Conservation (phyloP, 192 early-diverging fungal genomes). For the Umbelopsis sp. region DNA sequence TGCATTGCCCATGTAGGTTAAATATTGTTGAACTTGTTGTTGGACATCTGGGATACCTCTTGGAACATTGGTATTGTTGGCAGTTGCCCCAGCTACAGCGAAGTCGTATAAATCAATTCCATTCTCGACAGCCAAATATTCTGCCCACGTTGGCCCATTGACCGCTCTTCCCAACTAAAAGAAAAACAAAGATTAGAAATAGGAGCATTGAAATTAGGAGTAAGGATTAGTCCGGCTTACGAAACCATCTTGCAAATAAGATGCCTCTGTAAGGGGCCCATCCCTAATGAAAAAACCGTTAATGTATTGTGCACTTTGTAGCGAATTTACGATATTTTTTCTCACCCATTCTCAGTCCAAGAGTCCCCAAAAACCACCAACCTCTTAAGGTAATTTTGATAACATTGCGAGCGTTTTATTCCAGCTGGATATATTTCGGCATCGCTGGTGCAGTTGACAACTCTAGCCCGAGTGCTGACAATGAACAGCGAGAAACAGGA, state of each 20-base stretch:
- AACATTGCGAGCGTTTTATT: not conserved
- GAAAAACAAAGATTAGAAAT: not conserved
- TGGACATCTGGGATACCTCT: not conserved
- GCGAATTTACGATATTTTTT: not conserved
- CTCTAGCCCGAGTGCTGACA: not conserved
- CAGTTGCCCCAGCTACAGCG: constrained; percentile 2
- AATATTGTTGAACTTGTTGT: not conserved
- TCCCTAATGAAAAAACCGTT: not conserved
- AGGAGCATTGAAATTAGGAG: not conserved
- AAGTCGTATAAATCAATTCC: constrained; percentile 13
- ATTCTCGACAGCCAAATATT: not conserved
- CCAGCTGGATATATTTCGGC: not conserved
- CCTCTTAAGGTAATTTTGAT: not conserved
- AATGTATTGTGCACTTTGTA: not conserved
- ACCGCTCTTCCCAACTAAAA: not conserved
- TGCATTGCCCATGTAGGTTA: not conserved
- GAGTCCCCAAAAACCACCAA: constrained; percentile 8
- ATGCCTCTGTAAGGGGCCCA: not conserved
- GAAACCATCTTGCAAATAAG: not conserved
- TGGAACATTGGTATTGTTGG: constrained; percentile 8
- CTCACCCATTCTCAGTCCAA: constrained; percentile 16
- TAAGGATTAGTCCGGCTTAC: not conserved
- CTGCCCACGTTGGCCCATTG: constrained; percentile 12
- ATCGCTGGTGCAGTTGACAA: not conserved
- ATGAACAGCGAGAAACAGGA: not conserved